Conservation (phyloP, 2,329 filamentous ascomycete genomes). For the Didymella arachidicola region DNA sequence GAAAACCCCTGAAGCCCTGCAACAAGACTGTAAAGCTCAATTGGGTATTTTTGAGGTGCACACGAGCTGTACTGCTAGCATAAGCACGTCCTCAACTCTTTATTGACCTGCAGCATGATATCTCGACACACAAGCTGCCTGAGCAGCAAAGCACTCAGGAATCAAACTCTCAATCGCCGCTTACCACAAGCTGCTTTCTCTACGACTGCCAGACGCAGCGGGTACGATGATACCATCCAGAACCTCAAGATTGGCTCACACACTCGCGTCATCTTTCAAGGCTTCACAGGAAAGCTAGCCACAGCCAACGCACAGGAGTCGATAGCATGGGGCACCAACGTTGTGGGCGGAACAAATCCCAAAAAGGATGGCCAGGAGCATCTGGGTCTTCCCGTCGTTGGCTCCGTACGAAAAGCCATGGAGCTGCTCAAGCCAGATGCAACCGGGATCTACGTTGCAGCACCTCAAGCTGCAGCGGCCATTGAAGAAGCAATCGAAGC, state of each 20-base stretch:
- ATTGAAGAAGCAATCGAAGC: slow-evolving; percentile 83
- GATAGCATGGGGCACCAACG: slow-evolving; percentile 78
- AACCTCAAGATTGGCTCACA: slow-evolving; percentile 72
- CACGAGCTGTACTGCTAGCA: slow-evolving; percentile 7
- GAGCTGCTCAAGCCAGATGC: slow-evolving; percentile 76
- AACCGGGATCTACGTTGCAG: slow-evolving; percentile 80
- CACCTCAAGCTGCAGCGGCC: slow-evolving; percentile 73
- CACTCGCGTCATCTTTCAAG: slow-evolving; percentile 74
- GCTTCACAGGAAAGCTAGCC: slow-evolving; percentile 73
- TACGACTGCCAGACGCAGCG: slow-evolving; percentile 42
- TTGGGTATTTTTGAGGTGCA: not conserved
- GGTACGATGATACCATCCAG: slow-evolving; percentile 68
- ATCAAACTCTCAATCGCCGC: slow-evolving; percentile 3
- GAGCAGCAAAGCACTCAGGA: slow-evolving; percentile 16
- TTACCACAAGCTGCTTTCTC: slow-evolving; percentile 38
- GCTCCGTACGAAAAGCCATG: slow-evolving; percentile 73
- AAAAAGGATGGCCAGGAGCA: slow-evolving; percentile 59
- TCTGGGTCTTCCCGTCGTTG: slow-evolving; percentile 74
- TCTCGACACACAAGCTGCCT: slow-evolving; percentile 23
- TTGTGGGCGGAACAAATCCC: slow-evolving; percentile 80
- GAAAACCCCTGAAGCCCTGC: not conserved
- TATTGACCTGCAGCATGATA: slow-evolving; percentile 12
- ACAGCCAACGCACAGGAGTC: slow-evolving; percentile 80
- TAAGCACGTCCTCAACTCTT: not conserved
- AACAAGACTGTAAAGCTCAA: slow-evolving; percentile 4